Conservation (phyloP, 169 alveolate species). For the Besnoitia besnoiti region DNA sequence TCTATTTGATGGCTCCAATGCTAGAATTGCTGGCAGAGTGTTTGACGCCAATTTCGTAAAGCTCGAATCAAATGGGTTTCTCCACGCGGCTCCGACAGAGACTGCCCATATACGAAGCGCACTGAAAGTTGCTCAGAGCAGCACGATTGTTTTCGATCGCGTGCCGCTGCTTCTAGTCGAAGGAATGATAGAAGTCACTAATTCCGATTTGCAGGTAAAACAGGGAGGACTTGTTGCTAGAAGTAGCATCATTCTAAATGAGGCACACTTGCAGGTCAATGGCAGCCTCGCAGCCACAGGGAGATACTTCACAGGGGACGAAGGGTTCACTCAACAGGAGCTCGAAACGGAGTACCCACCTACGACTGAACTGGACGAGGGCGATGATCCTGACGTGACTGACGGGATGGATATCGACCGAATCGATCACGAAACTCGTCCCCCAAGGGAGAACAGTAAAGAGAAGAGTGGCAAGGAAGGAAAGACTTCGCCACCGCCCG, state of each 20-base stretch:
- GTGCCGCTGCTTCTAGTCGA: not conserved
- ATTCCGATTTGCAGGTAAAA: not conserved
- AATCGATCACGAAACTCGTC: no score
- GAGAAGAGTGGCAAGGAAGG: no score
- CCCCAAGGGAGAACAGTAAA: no score
- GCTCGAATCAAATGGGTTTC: not conserved
- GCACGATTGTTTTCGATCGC: not conserved
- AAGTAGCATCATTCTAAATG: slow-evolving; percentile 1
- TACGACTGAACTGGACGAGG: not conserved
- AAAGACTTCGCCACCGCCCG: not conserved
- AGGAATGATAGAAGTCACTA: not conserved
- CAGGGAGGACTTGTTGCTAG: not conserved
- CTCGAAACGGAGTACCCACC: not conserved
- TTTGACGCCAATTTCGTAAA: not conserved
- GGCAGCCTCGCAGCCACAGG: slow-evolving; percentile 11
- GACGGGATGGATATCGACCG: not conserved
- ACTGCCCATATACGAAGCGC: not conserved
- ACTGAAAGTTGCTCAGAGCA: not conserved
- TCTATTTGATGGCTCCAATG: not conserved
- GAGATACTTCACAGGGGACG: not conserved
- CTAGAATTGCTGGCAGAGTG: not conserved
- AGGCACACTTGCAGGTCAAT: not conserved
- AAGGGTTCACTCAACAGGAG: not conserved
- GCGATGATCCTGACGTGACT: not conserved
- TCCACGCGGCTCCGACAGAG: not conserved